These are phyloP conservation scores for Dictyostelium brefeldianum DNA, from an alignment of 78 protist species.

Conservation along the genomic window DNA sequence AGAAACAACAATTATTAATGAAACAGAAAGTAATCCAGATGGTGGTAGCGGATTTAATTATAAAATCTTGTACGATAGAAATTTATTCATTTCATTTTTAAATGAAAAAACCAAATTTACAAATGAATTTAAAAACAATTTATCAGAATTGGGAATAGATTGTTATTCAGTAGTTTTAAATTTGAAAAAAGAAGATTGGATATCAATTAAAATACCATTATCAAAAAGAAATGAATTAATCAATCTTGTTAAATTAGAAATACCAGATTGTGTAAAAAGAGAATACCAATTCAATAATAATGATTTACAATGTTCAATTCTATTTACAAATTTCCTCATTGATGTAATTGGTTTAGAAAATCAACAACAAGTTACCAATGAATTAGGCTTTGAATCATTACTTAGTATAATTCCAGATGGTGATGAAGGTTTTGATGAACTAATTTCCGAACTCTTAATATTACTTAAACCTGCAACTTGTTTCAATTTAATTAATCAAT, in stretches of 20 bases:
- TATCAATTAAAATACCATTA: slow-evolving; percentile 22
- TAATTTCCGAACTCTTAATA: not conserved
- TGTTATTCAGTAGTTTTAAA: slow-evolving; percentile 31
- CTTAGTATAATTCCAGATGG: slow-evolving; percentile 3
- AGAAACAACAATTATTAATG: not conserved
- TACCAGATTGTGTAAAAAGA: slow-evolving; percentile 1
- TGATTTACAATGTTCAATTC: not conserved
- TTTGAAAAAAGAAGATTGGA: slow-evolving; percentile 39
- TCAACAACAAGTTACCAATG: not conserved
- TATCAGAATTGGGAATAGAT: slow-evolving; percentile 11
- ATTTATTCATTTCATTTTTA: slow-evolving; percentile 16
- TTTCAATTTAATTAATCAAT: slow-evolving; percentile 12
- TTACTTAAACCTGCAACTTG: not conserved
- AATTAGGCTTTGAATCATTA: slow-evolving; percentile 4
- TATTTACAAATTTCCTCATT: not conserved
- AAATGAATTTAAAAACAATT: not conserved
- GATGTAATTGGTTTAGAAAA: slow-evolving; percentile 1
- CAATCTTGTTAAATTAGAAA: slow-evolving; percentile 18
- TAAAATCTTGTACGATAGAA: slow-evolving; percentile 21
- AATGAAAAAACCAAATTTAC: slow-evolving; percentile 20
- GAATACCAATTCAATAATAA: not conserved
- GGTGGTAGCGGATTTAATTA: not conserved
- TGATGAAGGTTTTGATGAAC: slow-evolving; percentile 6
- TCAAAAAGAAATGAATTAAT: slow-evolving; percentile 26
- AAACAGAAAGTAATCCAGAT: not conserved